A percentile compares a stretch with the other conserved stretches of the same genome.
phyloP scores from a whole-genome alignment of 2,329 filamentous ascomycete genomes.

The Phoma sp. region DNA sequence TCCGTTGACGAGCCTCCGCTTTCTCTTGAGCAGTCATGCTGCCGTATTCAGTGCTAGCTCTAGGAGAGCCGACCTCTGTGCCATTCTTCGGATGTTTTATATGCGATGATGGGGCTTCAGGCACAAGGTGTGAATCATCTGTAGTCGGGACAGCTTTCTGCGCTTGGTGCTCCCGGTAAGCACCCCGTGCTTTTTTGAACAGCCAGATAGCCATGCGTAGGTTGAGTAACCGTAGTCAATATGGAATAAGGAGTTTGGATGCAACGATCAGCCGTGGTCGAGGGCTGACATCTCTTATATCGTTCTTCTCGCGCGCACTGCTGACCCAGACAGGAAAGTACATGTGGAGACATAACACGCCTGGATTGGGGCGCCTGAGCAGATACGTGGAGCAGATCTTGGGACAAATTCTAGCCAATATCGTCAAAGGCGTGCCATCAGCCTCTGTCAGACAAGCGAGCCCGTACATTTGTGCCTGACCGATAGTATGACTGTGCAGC shows the following conservation, averaged over 20 bases:
- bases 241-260: no score
- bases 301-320: background rate
- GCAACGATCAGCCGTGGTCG: background rate
- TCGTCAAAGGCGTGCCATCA: background rate
- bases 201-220: conserved; percentile 21
- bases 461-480: background rate
- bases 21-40: conserved; percentile 20
- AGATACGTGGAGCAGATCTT: background rate
- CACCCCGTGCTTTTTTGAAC: conserved; percentile 35
- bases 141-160: conserved; percentile 28
- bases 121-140: conserved; percentile 33
- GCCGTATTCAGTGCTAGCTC: background rate
- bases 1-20: conserved; percentile 19
- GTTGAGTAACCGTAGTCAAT: no score
- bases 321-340: conserved; percentile 3
- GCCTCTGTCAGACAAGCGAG: background rate
- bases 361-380: background rate
- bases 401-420: background rate
- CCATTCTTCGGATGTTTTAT: background rate
- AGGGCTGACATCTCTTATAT: background rate
- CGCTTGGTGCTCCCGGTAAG: conserved; percentile 27
- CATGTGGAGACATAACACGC: background rate
- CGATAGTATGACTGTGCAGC: conserved; percentile 2
- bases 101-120: conserved; percentile 20
- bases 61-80: conserved; percentile 3